These are phyloP conservation scores for Ammopiptanthus mongolicus DNA, from an alignment of 306 rosid genomes.

Conservation along the genomic window DNA sequence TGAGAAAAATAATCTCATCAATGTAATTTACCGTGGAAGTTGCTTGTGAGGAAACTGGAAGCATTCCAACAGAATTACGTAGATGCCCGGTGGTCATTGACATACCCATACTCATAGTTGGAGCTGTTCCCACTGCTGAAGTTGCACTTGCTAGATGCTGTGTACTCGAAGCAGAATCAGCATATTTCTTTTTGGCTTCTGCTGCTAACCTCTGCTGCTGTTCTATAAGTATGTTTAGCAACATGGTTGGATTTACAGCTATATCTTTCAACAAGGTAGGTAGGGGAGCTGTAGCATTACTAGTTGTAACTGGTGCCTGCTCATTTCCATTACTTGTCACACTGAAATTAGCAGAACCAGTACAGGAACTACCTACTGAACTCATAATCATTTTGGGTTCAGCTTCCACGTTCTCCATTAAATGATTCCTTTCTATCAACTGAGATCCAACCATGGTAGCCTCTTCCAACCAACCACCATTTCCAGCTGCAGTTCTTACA, in stretches of 20 bases:
- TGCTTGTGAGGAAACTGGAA: slow-evolving; percentile 37
- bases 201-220: slow-evolving; percentile 50
- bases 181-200: slow-evolving; percentile 49
- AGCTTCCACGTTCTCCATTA: slow-evolving; percentile 34
- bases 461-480: slow-evolving; percentile 82
- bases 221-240: slow-evolving; percentile 52
- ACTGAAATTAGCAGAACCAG: slow-evolving; percentile 21
- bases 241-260: slow-evolving; percentile 76
- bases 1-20: not conserved
- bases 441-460: slow-evolving; percentile 35
- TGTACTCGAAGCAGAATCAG: slow-evolving; percentile 37
- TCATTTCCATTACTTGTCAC: slow-evolving; percentile 46
- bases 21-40: slow-evolving; percentile 53
- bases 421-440: slow-evolving; percentile 41
- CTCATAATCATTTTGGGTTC: slow-evolving; percentile 36
- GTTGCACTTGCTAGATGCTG: slow-evolving; percentile 19
- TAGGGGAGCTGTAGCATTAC: slow-evolving; percentile 36
- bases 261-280: slow-evolving; percentile 61
- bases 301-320: slow-evolving; percentile 23
- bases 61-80: slow-evolving; percentile 54
- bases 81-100: slow-evolving; percentile 37
- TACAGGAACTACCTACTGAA: slow-evolving; percentile 25
- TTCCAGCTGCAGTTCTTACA: slow-evolving; percentile 34
- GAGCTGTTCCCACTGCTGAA: slow-evolving; percentile 39
- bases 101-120: slow-evolving; percentile 43